Conservation (phyloP, 2,329 filamentous ascomycete genomes). For the Nigrospora oryzae region DNA sequence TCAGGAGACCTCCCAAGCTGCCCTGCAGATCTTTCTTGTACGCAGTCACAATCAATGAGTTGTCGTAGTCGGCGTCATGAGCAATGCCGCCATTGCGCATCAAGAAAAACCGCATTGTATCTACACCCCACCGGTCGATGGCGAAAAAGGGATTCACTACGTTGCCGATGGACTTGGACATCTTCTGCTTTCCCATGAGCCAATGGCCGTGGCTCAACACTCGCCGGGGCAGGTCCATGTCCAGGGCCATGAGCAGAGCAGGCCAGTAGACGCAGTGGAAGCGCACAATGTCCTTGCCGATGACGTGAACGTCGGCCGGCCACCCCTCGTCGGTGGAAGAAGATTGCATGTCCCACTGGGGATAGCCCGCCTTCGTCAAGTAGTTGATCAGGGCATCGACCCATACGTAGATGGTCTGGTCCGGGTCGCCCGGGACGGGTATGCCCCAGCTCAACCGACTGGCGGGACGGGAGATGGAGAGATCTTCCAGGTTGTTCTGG, state of each 20-base stretch:
- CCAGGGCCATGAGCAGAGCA: constrained; percentile 83
- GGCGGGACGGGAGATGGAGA: constrained; percentile 79
- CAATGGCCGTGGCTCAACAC: constrained; percentile 90
- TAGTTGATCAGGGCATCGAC: constrained; percentile 95
- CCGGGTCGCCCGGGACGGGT: constrained; percentile 71
- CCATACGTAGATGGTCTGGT: constrained; percentile 97
- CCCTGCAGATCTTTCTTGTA: constrained; percentile 75
- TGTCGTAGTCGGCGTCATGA: constrained; percentile 79
- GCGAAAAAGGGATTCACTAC: constrained; percentile 93
- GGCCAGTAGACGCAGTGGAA: constrained; percentile 99
- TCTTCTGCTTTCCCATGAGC: constrained; percentile 86
- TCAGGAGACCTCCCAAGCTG: constrained; percentile 72
- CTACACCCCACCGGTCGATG: constrained; percentile 78
- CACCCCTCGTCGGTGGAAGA: constrained; percentile 58
- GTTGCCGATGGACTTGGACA: constrained; percentile 94
- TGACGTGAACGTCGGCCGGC: constrained; percentile 86
- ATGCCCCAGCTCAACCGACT: constrained; percentile 82
- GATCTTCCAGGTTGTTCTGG: constrained; percentile 67
- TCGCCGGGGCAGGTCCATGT: constrained; percentile 67
- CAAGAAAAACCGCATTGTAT: constrained; percentile 84
- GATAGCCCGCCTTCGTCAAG: constrained; percentile 79
- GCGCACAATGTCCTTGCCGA: constrained; percentile 92
- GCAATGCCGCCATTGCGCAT: constrained; percentile 68
- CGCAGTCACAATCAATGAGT: constrained; percentile 61
- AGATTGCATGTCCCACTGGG: constrained; percentile 57